phyloP scores from a whole-genome alignment of 1,284 basidiomycete genomes.

The Sporisorium exsertum region DNA sequence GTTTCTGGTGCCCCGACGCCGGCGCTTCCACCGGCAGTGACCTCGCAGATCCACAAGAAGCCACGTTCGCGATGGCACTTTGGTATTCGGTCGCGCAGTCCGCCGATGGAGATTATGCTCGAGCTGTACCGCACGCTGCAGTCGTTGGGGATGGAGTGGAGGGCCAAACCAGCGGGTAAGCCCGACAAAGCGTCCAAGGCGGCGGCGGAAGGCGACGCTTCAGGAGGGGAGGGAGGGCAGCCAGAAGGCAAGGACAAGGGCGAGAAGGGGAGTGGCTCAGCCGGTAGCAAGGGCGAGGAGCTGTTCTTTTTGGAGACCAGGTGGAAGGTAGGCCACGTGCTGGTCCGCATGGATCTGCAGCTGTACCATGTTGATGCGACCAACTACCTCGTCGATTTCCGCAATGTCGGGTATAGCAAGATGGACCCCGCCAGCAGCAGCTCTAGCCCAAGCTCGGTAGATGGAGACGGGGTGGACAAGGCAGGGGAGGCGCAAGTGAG shows the following conservation, averaged over 20 bases:
- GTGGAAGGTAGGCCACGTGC: conserved; percentile 77
- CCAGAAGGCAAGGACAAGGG: conserved; percentile 33
- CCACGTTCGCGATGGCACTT: conserved; percentile 86
- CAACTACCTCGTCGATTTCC: conserved; percentile 98
- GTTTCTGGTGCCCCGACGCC: conserved; percentile 10
- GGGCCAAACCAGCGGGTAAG: conserved; percentile 59
- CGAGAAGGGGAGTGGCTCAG: conserved; percentile 66
- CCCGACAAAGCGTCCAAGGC: conserved; percentile 18
- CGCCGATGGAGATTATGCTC: conserved; percentile 99
- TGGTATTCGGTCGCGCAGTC: conserved; percentile 91
- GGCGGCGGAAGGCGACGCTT: conserved; percentile 9
- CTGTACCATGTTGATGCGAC: conserved; percentile 93
- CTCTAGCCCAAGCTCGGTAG: neutral
- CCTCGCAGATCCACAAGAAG: conserved; percentile 47
- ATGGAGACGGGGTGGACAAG: neutral
- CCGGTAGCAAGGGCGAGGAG: conserved; percentile 71
- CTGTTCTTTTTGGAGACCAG: conserved; percentile 96
- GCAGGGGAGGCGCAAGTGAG: conserved; percentile 4
- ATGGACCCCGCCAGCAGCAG: conserved; percentile 67
- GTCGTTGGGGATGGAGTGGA: conserved; percentile 96
- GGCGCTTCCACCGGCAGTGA: conserved; percentile 18
- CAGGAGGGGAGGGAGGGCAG: conserved; percentile 42
- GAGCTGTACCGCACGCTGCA: conserved; percentile 96
- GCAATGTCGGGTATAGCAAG: conserved; percentile 91
- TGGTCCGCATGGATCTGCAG: conserved; percentile 89